These are phyloP conservation scores for Fomitopsis betulina DNA, from an alignment of 1,284 basidiomycete genomes.

Conservation along the genomic window DNA sequence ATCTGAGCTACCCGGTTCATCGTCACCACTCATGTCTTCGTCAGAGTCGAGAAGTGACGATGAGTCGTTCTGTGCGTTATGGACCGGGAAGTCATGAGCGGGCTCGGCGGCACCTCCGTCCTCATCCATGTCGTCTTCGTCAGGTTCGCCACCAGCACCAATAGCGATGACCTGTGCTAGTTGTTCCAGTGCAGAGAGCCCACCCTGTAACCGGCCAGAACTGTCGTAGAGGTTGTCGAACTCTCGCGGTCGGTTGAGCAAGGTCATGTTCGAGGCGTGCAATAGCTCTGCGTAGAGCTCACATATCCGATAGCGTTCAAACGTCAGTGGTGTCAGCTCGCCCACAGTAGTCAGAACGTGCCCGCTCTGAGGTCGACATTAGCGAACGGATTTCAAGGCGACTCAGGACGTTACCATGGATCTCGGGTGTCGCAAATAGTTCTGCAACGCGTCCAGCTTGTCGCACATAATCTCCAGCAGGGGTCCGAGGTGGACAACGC, in stretches of 20 bases:
- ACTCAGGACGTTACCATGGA: constrained; percentile 55
- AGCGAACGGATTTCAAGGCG: background rate
- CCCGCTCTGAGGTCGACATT: constrained; percentile 42
- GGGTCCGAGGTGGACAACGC: constrained; percentile 90
- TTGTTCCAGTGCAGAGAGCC: constrained; percentile 75
- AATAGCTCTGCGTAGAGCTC: constrained; percentile 96
- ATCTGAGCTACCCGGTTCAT: constrained; percentile 66
- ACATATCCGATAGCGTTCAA: constrained; percentile 96
- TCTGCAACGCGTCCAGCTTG: constrained; percentile 68
- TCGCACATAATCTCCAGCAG: constrained; percentile 79
- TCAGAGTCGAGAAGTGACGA: constrained; percentile 63
- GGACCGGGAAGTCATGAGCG: constrained; percentile 71
- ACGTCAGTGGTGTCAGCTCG: constrained; percentile 76
- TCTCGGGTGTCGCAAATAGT: constrained; percentile 68
- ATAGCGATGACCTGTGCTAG: constrained; percentile 76
- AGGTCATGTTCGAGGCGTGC: constrained; percentile 97
- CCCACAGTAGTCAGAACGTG: constrained; percentile 71
- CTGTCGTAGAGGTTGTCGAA: constrained; percentile 66
- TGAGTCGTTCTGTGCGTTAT: constrained; percentile 49
- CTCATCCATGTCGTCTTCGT: constrained; percentile 51
- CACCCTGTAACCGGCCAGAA: constrained; percentile 79
- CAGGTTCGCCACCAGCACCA: constrained; percentile 48
- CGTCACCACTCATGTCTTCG: constrained; percentile 67
- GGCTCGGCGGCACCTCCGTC: constrained; percentile 64
- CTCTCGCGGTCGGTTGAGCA: constrained; percentile 79